A percentile compares a stretch with the other conserved stretches of the same genome.
Evolutionary conservation across 164 flowering plant genomes (phyloP).

Genomic region (Brasenia schreberi): DNA sequence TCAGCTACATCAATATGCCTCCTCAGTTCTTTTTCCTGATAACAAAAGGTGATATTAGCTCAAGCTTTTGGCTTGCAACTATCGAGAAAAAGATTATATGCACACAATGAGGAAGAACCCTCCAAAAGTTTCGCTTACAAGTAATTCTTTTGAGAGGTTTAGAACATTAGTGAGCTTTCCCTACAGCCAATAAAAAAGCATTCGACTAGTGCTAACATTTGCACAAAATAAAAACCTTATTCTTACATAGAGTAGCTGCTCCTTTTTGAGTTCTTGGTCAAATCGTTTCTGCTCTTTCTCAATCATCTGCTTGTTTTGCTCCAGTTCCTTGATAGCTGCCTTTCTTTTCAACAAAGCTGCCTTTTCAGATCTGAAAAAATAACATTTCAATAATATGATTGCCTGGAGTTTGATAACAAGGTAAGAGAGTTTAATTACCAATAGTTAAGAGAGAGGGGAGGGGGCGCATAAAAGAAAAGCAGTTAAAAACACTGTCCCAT

Average conservation of each 20-base stretch:
- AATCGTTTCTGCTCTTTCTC: slow-evolving; percentile 62
- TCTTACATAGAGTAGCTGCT: slow-evolving; percentile 31
- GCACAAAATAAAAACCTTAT: too few relatives aligned
- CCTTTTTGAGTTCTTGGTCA: slow-evolving; percentile 55
- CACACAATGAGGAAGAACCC: not conserved
- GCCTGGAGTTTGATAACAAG: not conserved
- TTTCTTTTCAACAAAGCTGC: slow-evolving; percentile 51
- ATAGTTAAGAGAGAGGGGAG: too few relatives aligned
- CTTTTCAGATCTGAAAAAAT: slow-evolving; percentile 43
- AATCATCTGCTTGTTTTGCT: slow-evolving; percentile 47
- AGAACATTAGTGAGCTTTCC: too few relatives aligned
- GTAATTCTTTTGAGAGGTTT: too few relatives aligned
- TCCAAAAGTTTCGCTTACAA: too few relatives aligned
- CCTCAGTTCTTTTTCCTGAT: slow-evolving; percentile 60
- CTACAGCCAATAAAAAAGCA: too few relatives aligned
- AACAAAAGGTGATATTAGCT: not conserved
- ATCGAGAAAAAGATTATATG: too few relatives aligned
- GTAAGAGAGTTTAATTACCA: not conserved
- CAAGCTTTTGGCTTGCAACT: not conserved
- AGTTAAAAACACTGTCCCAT: too few relatives aligned
- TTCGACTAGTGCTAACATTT: too few relatives aligned
- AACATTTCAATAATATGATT: not conserved
- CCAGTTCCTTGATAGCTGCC: slow-evolving; percentile 43
- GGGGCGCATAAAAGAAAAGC: too few relatives aligned
- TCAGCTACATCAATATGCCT: slow-evolving; percentile 35